These are phyloP conservation scores for Dactylellina parvicollis DNA, from an alignment of 2,329 filamentous ascomycete species.

Conservation along the genomic window DNA sequence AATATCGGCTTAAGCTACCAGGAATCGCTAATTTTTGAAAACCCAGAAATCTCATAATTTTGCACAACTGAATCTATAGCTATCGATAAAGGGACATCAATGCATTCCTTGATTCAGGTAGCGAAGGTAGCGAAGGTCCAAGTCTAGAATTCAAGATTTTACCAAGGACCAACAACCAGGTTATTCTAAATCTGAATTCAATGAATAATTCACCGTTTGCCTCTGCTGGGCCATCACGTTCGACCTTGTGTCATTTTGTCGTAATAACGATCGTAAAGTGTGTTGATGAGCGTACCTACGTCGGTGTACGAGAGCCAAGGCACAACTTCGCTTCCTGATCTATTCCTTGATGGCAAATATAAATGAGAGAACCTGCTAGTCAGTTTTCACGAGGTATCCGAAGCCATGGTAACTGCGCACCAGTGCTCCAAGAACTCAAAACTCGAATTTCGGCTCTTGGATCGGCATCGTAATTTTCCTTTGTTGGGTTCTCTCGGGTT, in stretches of 20 bases:
- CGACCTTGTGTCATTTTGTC: slow-evolving; percentile 15
- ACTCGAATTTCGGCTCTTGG: slow-evolving; percentile 29
- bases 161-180: not conserved
- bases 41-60: too few species aligned
- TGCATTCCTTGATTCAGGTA: too few species aligned
- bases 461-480: slow-evolving; percentile 26
- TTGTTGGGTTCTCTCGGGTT: not conserved
- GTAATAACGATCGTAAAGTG: not conserved
- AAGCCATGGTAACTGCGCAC: not conserved
- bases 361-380: not conserved
- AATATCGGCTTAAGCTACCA: not conserved
- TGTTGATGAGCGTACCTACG: not conserved
- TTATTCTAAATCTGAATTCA: not conserved
- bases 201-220: not conserved
- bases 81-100: too few species aligned
- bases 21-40: not conserved
- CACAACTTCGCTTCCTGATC: too few species aligned
- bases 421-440: not conserved
- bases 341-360: not conserved
- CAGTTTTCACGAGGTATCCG: not conserved
- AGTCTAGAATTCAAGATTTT: too few species aligned
- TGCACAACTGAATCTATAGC: too few species aligned
- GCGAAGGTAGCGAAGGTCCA: too few species aligned
- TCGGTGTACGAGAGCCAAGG: too few species aligned
- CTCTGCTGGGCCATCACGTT: not conserved